Conservation (phyloP, 108 stramenopile species). For the Stephanodiscus minutulus region DNA sequence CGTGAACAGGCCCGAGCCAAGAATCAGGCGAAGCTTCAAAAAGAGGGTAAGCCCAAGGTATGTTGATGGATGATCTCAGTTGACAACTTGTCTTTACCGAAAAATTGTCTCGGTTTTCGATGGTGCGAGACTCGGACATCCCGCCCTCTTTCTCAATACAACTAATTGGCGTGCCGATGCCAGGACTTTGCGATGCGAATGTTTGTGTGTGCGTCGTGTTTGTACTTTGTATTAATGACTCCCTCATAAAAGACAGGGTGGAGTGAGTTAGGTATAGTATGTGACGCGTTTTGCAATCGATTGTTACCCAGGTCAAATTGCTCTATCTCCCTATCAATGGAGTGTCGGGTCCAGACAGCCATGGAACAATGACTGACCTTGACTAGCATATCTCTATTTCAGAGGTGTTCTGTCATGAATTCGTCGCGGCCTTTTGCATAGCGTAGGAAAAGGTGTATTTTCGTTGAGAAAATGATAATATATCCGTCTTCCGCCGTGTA, state of each 20-base stretch:
- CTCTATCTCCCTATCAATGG: constrained; percentile 8
- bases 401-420: constrained; percentile 13
- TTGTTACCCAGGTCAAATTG: constrained; percentile 14
- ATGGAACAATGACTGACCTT: constrained; percentile 12
- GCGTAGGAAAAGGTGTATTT: neutral
- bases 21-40: constrained; percentile 60
- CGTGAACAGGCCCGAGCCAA: constrained; percentile 82
- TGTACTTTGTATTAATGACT: neutral
- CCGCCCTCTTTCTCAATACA: neutral
- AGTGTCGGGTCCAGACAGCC: constrained; percentile 25
- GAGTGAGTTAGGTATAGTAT: no score
- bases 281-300: no score
- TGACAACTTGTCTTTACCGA: no score
- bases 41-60: constrained; percentile 54
- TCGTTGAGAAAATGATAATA: constrained; percentile 4
- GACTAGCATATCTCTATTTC: neutral
- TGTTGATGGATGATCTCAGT: no score
- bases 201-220: neutral
- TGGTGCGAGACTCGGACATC: neutral
- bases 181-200: no score
- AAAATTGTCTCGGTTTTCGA: no score
- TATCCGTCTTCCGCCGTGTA: neutral
- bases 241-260: no score
- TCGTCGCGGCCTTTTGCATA: constrained; percentile 5
- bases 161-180: neutral